These are phyloP conservation scores for Mortierella sp. DNA, from an alignment of 371 early-diverging fungal genomes.

Conservation along the genomic window DNA sequence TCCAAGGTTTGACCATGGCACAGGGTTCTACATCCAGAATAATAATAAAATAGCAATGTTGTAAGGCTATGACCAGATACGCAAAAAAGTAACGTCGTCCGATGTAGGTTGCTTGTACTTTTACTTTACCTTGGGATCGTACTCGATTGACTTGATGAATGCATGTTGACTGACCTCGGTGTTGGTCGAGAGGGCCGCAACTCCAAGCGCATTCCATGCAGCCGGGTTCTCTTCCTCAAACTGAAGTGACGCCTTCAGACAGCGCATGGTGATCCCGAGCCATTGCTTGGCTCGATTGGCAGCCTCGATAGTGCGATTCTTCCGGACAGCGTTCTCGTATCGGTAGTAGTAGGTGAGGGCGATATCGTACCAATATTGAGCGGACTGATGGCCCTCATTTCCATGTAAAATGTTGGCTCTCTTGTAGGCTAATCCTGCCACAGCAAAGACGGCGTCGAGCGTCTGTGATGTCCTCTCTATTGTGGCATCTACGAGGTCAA, in stretches of 20 bases:
- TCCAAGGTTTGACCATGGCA: constrained; percentile 88
- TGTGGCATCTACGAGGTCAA: constrained; percentile 13
- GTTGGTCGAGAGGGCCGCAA: constrained; percentile 64
- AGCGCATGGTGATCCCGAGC: constrained; percentile 59
- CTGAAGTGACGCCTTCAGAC: constrained; percentile 73
- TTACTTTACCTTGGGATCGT: constrained; percentile 68
- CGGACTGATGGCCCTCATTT: constrained; percentile 37
- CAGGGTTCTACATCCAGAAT: constrained; percentile 60
- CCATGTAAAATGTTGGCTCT: constrained; percentile 45
- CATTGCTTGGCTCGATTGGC: constrained; percentile 10
- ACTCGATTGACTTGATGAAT: constrained; percentile 82
- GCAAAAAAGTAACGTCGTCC: background rate
- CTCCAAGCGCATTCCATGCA: constrained; percentile 85
- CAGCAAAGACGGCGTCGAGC: constrained; percentile 26
- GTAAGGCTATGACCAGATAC: background rate
- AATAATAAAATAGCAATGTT: background rate
- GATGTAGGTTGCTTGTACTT: background rate
- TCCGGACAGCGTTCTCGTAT: constrained; percentile 32
- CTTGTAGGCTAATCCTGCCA: constrained; percentile 45
- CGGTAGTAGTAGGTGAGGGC: constrained; percentile 49
- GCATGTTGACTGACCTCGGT: constrained; percentile 85
- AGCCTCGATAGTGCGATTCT: constrained; percentile 1
- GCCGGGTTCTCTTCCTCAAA: constrained; percentile 67
- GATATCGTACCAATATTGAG: constrained; percentile 66
- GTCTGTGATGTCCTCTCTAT: constrained; percentile 42